Base-by-base conservation (phyloP, 345 rosid species). In the Aquilaria yunnanensis region DNA sequence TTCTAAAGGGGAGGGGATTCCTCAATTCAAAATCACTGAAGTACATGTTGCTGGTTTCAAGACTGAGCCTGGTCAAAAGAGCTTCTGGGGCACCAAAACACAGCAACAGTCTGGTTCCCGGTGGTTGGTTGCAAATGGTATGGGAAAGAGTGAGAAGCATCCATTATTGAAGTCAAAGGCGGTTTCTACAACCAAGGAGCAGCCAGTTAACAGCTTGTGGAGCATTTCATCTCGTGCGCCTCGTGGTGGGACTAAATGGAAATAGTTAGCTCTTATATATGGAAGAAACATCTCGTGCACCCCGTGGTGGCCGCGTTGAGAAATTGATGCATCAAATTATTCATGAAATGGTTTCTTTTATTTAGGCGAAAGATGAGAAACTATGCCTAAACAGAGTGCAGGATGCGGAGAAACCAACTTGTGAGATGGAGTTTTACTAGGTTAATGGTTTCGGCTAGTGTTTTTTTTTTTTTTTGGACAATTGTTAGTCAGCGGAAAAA, bases 81-180 rank as follows among this genome's bases (percentile, higher is more conserved):
- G 89, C 67, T 74, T 80, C 7, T 87, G 96, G 96, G 96, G 93
- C 60, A 79, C 61, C 54, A 51, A 77, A 51, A 61, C 70, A 13
- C 96, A 87, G 80, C 83, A 87, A 72, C 96, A 89, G 74, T 87
- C 98, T 31, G 97, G 93, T 68, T 87, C 96, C 45, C 91, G 98
- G 37, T 92, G 98, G 97, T 75, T 85, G 79, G 70, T 89, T 9
- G 96, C 98, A 11, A 89, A 80, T 56, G 98, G 98, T 66, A 92
- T 92, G 98, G 98, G 98, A 33, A 92, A 92, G 86, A 78, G 60
- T 71, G 87, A 71, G 56, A 89, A 71, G 73, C 79, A 86, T 71
- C 76, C 83, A 13, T 50, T 79, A 47, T 54, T 75, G 69, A 87
- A 84, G 76, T 76, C 91, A 52, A 92, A 85, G 67, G 58, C 66